Conservation (phyloP, 768 basidiomycete species). For the Xerocomellus dryophilus region DNA sequence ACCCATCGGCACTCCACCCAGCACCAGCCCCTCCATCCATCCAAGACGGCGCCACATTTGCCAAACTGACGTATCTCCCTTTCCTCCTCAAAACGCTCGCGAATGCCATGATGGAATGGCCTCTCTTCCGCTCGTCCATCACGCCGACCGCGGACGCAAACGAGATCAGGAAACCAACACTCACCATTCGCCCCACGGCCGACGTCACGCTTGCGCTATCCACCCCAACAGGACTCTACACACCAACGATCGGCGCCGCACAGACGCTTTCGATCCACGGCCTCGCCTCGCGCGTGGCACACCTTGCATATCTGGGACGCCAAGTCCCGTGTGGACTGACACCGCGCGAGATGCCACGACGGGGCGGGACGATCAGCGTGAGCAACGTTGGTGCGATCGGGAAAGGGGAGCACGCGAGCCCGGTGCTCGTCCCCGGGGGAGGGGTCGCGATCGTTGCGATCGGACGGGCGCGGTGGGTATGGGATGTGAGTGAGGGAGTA, state of each 20-base stretch:
- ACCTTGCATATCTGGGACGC: slow-evolving; percentile 62
- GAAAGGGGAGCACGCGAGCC: slow-evolving; percentile 63
- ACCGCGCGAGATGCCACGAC: slow-evolving; percentile 64
- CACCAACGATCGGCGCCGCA: slow-evolving; percentile 62
- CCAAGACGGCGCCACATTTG: slow-evolving; percentile 54
- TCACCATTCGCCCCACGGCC: slow-evolving; percentile 69
- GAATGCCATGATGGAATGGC: slow-evolving; percentile 80
- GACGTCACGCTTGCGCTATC: slow-evolving; percentile 78
- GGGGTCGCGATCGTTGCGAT: slow-evolving; percentile 85
- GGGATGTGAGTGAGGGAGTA: slow-evolving; percentile 56
- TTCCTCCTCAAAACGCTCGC: slow-evolving; percentile 81
- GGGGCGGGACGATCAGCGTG: slow-evolving; percentile 77
- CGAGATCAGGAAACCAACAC: slow-evolving; percentile 49
- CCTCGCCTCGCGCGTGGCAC: slow-evolving; percentile 58
- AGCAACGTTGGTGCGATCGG: slow-evolving; percentile 84
- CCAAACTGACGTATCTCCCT: slow-evolving; percentile 76
- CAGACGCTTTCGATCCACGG: slow-evolving; percentile 56
- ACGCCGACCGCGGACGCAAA: slow-evolving; percentile 36
- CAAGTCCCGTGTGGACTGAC: slow-evolving; percentile 65
- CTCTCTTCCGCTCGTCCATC: slow-evolving; percentile 75
- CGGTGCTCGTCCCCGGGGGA: slow-evolving; percentile 77
- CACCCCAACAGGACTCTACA: slow-evolving; percentile 80
- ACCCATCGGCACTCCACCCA: slow-evolving; percentile 40
- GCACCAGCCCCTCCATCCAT: slow-evolving; percentile 41
- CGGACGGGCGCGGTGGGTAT: slow-evolving; percentile 74